A percentile compares a stretch with the other conserved stretches of the same genome.
These are phyloP conservation scores for Flueggea neowawraea DNA, from an alignment of 441 rosid species.

Conservation along the genomic window DNA sequence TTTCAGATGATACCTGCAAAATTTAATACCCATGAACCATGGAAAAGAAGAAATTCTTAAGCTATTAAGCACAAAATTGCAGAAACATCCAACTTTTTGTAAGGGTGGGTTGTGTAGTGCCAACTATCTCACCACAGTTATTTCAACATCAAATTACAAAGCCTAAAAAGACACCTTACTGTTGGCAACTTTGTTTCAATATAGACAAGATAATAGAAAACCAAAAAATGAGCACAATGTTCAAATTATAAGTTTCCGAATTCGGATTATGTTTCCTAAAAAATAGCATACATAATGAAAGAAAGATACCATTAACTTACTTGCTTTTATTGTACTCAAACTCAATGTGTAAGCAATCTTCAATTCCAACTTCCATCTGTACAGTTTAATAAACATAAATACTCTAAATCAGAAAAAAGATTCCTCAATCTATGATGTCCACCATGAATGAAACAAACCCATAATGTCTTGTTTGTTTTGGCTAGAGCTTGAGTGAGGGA, in stretches of 20 bases:
- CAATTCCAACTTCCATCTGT: slow-evolving; percentile 99
- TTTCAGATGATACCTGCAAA: slow-evolving; percentile 85
- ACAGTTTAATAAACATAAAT: slow-evolving; percentile 7
- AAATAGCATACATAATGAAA: neutral
- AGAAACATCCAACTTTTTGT: no score
- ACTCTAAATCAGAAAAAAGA: neutral
- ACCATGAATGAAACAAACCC: neutral
- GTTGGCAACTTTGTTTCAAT: neutral
- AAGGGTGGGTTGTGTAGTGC: no score
- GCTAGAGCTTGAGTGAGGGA: no score
- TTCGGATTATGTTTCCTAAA: neutral
- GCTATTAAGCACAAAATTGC: no score
- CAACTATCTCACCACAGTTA: no score
- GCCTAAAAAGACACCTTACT: neutral
- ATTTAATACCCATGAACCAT: slow-evolving; percentile 10
- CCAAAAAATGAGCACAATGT: neutral
- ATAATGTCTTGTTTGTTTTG: neutral
- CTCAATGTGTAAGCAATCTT: slow-evolving; percentile 99
- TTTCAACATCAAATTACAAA: no score
- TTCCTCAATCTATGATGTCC: neutral
- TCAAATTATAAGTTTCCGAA: neutral
- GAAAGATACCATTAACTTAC: slow-evolving; percentile 38
- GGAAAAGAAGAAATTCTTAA: neutral
- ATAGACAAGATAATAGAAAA: neutral
- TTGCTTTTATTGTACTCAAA: slow-evolving; percentile 99